Conservation (phyloP, 768 basidiomycete genomes). For the Boletus pseudopeckii region DNA sequence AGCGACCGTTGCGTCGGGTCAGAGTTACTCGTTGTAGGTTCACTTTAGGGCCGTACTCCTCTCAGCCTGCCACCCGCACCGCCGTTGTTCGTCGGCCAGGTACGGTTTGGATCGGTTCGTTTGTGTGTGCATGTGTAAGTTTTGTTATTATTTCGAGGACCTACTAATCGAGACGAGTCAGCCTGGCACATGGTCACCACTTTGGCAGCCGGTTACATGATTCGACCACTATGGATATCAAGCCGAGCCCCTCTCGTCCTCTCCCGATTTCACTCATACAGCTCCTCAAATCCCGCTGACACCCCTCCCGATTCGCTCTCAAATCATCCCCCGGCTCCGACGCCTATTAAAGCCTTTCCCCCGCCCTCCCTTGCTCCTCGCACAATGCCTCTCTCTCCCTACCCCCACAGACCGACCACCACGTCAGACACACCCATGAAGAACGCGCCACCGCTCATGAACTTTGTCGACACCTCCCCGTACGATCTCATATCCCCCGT, state of each 20-base stretch:
- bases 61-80: conserved; percentile 2
- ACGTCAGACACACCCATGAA: conserved; percentile 27
- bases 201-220: conserved; percentile 33
- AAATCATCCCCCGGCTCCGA: conserved; percentile 32
- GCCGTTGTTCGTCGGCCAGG: no score
- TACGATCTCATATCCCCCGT: conserved; percentile 35
- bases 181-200: conserved; percentile 34
- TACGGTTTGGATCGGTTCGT: conserved; percentile 2
- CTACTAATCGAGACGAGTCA: conserved; percentile 47
- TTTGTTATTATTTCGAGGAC: no score
- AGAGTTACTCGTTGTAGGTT: not conserved
- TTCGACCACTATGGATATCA: conserved; percentile 31
- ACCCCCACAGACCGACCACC: conserved; percentile 26
- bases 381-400: conserved; percentile 42
- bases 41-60: conserved; percentile 19
- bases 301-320: conserved; percentile 30
- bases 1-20: conserved; percentile 14
- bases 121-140: conserved; percentile 2
- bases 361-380: conserved; percentile 17
- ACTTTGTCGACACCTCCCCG: conserved; percentile 42
- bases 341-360: conserved; percentile 35
- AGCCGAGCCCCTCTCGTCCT: conserved; percentile 46
- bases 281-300: conserved; percentile 24
- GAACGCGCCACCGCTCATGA: conserved; percentile 26
- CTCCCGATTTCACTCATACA: conserved; percentile 26